Conservation (phyloP, 129 eudicot species). For the Flaveria bidentis region DNA sequence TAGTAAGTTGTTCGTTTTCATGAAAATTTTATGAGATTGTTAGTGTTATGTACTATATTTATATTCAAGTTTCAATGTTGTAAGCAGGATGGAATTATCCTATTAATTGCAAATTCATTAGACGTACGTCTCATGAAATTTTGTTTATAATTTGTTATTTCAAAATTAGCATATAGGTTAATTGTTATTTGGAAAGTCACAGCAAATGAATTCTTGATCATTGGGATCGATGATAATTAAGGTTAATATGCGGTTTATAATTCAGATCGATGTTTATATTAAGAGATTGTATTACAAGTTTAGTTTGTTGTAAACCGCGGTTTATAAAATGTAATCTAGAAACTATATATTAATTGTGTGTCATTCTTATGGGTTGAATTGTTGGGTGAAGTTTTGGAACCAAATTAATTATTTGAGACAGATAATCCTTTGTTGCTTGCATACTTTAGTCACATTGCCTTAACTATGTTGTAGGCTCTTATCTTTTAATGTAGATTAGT, state of each 20-base stretch:
- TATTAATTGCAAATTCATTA: neutral
- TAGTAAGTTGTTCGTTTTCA: conserved; percentile 24
- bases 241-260: neutral
- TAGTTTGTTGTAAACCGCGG: too few relatives aligned
- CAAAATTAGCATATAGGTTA: neutral
- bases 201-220: conserved; percentile 13
- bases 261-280: too few relatives aligned
- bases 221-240: conserved; percentile 15
- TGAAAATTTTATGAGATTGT: neutral
- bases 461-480: neutral
- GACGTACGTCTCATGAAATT: neutral
- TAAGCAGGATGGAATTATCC: conserved; percentile 8
- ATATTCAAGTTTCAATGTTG: conserved; percentile 16
- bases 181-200: neutral
- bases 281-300: too few relatives aligned
- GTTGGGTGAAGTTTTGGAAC: neutral
- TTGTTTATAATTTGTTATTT: neutral
- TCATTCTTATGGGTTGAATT: neutral
- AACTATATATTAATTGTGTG: neutral
- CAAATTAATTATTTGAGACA: neutral
- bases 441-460: neutral
- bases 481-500: neutral
- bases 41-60: conserved; percentile 7
- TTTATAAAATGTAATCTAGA: neutral
- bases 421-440: neutral